A percentile compares a stretch with the other conserved stretches of the same genome.
phyloP scores from a whole-genome alignment of 768 basidiomycete genomes.

The Amanita muscaria region DNA sequence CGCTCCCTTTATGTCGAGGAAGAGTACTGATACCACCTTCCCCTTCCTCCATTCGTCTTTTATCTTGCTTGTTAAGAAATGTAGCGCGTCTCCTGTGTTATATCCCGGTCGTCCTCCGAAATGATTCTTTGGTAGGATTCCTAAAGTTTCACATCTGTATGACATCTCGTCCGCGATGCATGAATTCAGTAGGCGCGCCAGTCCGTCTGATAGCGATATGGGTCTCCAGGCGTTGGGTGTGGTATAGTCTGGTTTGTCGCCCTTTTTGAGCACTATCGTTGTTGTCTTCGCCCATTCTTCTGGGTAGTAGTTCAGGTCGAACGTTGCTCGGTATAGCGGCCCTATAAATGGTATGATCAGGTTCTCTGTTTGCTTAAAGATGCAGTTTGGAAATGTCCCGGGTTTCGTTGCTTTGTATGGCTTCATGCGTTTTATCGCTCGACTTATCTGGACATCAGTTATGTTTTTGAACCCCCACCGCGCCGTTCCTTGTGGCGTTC shows the following conservation, averaged over 20 bases:
- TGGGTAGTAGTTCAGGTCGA: background rate
- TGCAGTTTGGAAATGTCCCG: too few species aligned
- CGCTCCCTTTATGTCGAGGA: conserved; percentile 10
- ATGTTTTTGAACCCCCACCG: background rate
- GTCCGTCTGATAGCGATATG: conserved; percentile 3
- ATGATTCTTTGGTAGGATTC: too few species aligned
- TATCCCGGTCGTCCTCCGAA: background rate
- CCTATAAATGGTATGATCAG: too few species aligned
- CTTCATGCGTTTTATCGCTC: background rate
- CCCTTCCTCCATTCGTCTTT: conserved; percentile 6
- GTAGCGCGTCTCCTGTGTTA: background rate
- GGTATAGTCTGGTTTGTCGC: conserved; percentile 3
- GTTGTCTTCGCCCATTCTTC: too few species aligned
- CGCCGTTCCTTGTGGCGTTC: background rate
- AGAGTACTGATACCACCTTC: conserved; percentile 7
- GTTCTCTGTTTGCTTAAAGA: too few species aligned
- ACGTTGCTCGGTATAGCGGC: background rate
- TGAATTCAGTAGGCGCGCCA: background rate
- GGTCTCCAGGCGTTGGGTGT: conserved; percentile 7
- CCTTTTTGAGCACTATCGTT: too few species aligned
- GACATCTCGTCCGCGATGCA: conserved; percentile 4
- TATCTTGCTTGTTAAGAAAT: background rate
- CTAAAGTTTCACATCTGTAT: background rate
- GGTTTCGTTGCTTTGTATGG: background rate
- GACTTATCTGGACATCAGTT: background rate